phyloP scores from a whole-genome alignment of 352 stramenopile genomes.

The Saprolegnia parasitica region DNA sequence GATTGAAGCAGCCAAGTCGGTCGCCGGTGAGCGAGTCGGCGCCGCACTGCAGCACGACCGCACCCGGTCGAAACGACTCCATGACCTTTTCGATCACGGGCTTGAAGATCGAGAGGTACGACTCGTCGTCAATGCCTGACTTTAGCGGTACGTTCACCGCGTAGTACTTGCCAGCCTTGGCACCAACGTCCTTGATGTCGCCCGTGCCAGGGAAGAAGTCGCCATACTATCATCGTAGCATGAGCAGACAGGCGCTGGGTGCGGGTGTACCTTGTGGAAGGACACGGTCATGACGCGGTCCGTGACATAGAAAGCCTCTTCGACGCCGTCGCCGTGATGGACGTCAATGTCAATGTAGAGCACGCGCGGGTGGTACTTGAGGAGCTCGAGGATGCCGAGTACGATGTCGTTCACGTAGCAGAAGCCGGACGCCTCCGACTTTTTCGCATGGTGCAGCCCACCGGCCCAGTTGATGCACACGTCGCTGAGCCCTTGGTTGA shows the following conservation, averaged over 20 bases:
- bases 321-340: slow-evolving; percentile 97
- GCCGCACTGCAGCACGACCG: slow-evolving; percentile 97
- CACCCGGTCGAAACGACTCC: slow-evolving; percentile 84
- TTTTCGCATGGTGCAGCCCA: slow-evolving; percentile 98
- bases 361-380: slow-evolving; percentile 96
- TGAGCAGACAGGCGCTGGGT: background rate
- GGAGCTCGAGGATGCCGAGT: slow-evolving; percentile 96
- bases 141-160: slow-evolving; percentile 96
- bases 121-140: slow-evolving; percentile 94
- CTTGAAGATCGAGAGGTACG: slow-evolving; percentile 96
- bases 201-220: slow-evolving; percentile 99
- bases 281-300: slow-evolving; percentile 99
- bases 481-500: slow-evolving; percentile 95
- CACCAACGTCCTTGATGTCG: slow-evolving; percentile 91
- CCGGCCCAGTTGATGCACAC: slow-evolving; percentile 98
- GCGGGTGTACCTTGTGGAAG: slow-evolving; percentile 88
- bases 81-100: slow-evolving; percentile 94
- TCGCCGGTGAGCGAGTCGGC: slow-evolving; percentile 96
- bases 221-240: slow-evolving; percentile 75
- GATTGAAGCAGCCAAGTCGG: slow-evolving; percentile 97
- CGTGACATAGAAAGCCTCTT: slow-evolving; percentile 95
- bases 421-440: slow-evolving; percentile 92
- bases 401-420: slow-evolving; percentile 99
- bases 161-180: slow-evolving; percentile 93
- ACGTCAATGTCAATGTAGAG: slow-evolving; percentile 99